Evolutionary conservation across 2,329 filamentous ascomycete genomes (phyloP), one percentile per base, ranked within the genome.

Genomic region (Xylariaceae sp.): DNA sequence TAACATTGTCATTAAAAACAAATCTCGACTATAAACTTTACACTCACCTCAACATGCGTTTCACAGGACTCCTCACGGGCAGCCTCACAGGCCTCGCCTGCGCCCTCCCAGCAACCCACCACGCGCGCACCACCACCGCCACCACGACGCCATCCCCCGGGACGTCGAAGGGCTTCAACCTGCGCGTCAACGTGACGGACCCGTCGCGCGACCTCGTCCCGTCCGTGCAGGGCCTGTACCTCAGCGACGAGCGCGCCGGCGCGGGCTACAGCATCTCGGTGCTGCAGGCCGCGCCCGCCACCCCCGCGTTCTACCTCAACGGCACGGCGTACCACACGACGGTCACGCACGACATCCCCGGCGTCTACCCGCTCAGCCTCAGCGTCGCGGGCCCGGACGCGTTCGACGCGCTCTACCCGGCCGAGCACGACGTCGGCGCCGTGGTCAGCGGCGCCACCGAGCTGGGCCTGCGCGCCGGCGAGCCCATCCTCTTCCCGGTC

Each of bases 291-390:
- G 11, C 18, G 11, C 15, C 52, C 2, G 10, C 46, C 1, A 7
- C 16, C 2, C 13, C 13, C 10, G 13, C 35, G 10, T 55, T 40
- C 46, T 55, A 55, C 46, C 46, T 55, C 0, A 55, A 55, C 52
- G 52, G 46, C 2, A 55, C 52, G 2, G 33, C 46, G 1, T 43
- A 42, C 29, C 32, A 45, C 46, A 55, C 47, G 6, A 55, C 46
- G 1, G 10, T 51, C 3, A 42, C 36, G 4, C 40, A 45, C 40
- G 52, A 55, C 30, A 55, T 55, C 4, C 20, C 36, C 1, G 4
- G 9, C 47, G 52, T 55, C 9, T 55, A 55, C 16, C 52, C 52
- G 0, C 41, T 55, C 1, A 51, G 47, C 47, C 27, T 55, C 16
- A 5, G 5, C 9, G 6, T 55, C 35, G 9, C 52, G 1, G 23